A percentile compares a stretch with the other conserved stretches of the same genome.
Evolutionary conservation across 139 green algal species (phyloP).

Genomic region (Chlamydomonas sphaeroides): DNA sequence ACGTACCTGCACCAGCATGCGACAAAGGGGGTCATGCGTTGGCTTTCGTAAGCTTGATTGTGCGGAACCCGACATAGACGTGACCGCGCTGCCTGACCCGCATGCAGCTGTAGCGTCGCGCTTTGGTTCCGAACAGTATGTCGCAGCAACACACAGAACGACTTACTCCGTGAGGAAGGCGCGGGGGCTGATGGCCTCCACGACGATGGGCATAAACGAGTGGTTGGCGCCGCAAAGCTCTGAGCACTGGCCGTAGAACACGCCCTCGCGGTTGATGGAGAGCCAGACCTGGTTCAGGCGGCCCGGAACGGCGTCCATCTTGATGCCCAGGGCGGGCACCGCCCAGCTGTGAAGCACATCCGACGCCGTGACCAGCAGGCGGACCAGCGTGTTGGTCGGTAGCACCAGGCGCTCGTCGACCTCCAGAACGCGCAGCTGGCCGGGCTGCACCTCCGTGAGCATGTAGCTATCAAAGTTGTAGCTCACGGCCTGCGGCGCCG

Average conservation of each 20-base stretch:
- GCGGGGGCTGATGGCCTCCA: constrained; percentile 72
- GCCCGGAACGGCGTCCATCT: constrained; percentile 73
- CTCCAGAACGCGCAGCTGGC: constrained; percentile 70
- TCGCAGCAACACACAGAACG: neutral
- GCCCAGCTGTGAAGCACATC: constrained; percentile 71
- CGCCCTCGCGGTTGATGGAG: constrained; percentile 71
- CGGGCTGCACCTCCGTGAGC: constrained; percentile 59
- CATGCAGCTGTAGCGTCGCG: neutral
- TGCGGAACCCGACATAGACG: neutral
- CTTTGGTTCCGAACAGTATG: neutral
- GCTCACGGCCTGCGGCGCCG: constrained; percentile 44
- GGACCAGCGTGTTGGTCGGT: constrained; percentile 74
- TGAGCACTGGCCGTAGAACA: constrained; percentile 82
- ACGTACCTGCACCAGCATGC: constrained; percentile 28
- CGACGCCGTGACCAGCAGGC: constrained; percentile 63
- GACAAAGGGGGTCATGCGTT: neutral
- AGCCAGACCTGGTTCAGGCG: constrained; percentile 76
- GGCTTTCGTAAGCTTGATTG: neutral
- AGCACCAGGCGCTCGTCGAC: constrained; percentile 74
- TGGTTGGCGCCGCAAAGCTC: constrained; percentile 79
- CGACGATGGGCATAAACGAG: constrained; percentile 79
- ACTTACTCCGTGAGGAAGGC: constrained; percentile 55
- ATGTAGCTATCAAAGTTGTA: constrained; percentile 73
- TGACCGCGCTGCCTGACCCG: neutral
- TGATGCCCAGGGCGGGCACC: constrained; percentile 69